Base-by-base conservation (phyloP, 495 filamentous ascomycete genomes). In the Lepidopterella palustris region DNA sequence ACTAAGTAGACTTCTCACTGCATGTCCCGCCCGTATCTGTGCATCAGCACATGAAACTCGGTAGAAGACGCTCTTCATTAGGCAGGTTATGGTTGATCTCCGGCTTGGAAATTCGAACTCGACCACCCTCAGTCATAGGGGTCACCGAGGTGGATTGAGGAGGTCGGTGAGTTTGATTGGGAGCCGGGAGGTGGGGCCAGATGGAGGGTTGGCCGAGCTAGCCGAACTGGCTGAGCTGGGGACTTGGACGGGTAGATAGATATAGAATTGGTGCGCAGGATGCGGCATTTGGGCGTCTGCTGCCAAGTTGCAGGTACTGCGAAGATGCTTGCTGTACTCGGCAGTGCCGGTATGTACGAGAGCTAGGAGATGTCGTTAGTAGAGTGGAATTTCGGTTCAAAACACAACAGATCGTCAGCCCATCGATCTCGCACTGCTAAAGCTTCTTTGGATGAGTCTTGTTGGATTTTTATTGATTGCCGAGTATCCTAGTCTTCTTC, bases 11-110 rank as follows among this genome's bases (percentile, higher is more conserved):
- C n/a, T n/a, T 42, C 13, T 13, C 35, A 13, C 18, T 3, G 18
- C 13, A 80, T 95, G 87, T 95, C 77, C 80, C 84, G 80, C 88
- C 89, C 87, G 90, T 95, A 95, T 95, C 90, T 95, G 90, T 95
- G 87, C 90, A 84, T 82, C 80, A 77, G 84, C 78, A 80, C 79
- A 54, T n/a, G 82, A 73, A 76, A 77, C 89, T 85, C 72, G 77
- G 79, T 79, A 78, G 74, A 79, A 78, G 86, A 83, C 84, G 89
- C 90, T 92, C 89, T 89, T 92, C 89, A 87, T 83, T 78, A 85
- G 87, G 87, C 82, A 79, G 77, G 58, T 21, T 49, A 21, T 15
- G 25, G 25, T 60, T 47, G 28, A 23, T 55, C 50, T 60, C 29
- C 49, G 32, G 51, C 49, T 31, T 15, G 24, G 5, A 18, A 23